Evolutionary conservation across 1,139 yeast genomes (phyloP).

Genomic region (Saccharomyces pastorianus): DNA sequence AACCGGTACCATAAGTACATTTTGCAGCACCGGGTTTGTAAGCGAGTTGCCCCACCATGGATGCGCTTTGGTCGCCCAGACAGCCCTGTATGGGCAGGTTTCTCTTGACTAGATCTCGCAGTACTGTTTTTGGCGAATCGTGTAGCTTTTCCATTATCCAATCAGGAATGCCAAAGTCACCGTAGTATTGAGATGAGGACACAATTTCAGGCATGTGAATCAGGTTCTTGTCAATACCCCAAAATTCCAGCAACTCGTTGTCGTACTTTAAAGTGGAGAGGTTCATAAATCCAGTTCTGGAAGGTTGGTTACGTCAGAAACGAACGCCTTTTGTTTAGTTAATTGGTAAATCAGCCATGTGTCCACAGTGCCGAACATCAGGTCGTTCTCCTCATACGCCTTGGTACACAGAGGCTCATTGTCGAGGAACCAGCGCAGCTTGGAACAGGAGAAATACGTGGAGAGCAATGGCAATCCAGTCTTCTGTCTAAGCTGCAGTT

Average conservation of each 20-base stretch:
- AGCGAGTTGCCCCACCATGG: slow-evolving; percentile 88
- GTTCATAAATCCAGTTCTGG: slow-evolving; percentile 87
- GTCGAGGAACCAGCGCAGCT: slow-evolving; percentile 83
- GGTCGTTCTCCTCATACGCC: slow-evolving; percentile 65
- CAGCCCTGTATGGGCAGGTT: slow-evolving; percentile 75
- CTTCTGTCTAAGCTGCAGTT: slow-evolving; percentile 51
- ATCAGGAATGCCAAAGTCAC: slow-evolving; percentile 56
- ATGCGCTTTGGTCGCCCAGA: slow-evolving; percentile 91
- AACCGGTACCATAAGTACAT: slow-evolving; percentile 97
- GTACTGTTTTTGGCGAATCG: slow-evolving; percentile 15
- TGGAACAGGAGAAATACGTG: slow-evolving; percentile 87
- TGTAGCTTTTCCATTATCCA: slow-evolving; percentile 46
- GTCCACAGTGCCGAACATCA: slow-evolving; percentile 92
- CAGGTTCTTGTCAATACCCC: slow-evolving; percentile 66
- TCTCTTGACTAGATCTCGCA: slow-evolving; percentile 29
- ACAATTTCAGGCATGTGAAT: slow-evolving; percentile 71
- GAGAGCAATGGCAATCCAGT: slow-evolving; percentile 79
- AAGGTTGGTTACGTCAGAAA: slow-evolving; percentile 84
- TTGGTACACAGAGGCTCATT: slow-evolving; percentile 62
- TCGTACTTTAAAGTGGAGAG: slow-evolving; percentile 71
- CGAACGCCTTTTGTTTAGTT: slow-evolving; percentile 62
- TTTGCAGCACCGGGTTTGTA: slow-evolving; percentile 79
- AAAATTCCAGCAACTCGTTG: slow-evolving; percentile 63
- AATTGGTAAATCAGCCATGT: slow-evolving; percentile 87
- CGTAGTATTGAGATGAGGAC: slow-evolving; percentile 74